A percentile compares a stretch with the other conserved stretches of the same genome.
Conservation (phyloP, 306 rosid species). For the Sindora glabra region DNA sequence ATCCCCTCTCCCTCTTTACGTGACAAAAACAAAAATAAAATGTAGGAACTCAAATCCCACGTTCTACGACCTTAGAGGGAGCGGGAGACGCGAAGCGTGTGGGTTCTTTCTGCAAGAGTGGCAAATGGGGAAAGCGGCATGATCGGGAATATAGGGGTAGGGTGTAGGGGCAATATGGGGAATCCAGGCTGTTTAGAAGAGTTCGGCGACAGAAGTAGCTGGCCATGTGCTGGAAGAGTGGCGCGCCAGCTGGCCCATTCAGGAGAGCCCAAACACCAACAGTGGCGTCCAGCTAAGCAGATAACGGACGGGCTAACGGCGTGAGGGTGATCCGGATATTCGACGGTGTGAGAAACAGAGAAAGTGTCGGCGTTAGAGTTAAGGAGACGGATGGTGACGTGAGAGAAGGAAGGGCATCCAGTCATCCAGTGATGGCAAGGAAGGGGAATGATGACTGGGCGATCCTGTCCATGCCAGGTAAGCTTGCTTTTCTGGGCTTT, state of each 20-base stretch:
- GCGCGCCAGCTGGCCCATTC: slow-evolving; percentile 41
- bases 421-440: background rate
- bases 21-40: too few species aligned
- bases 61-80: too few species aligned
- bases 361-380: background rate
- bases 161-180: background rate
- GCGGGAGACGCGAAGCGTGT: too few species aligned
- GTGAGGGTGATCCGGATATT: slow-evolving; percentile 1
- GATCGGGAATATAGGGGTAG: background rate
- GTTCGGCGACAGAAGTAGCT: slow-evolving; percentile 27
- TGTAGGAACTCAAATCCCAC: too few species aligned
- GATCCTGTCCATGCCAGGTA: slow-evolving; percentile 20
- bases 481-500: background rate
- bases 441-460: slow-evolving; percentile 26
- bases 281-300: slow-evolving; percentile 36
- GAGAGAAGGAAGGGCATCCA: background rate
- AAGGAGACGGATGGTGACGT: slow-evolving; percentile 6
- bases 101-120: background rate
- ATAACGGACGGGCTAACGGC: background rate
- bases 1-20: too few species aligned
- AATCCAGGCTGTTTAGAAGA: background rate
- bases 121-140: background rate
- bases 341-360: background rate
- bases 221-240: slow-evolving; percentile 38
- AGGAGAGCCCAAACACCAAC: slow-evolving; percentile 4